Base-by-base conservation (phyloP, 441 rosid genomes). In the Erysimum pusillum region DNA sequence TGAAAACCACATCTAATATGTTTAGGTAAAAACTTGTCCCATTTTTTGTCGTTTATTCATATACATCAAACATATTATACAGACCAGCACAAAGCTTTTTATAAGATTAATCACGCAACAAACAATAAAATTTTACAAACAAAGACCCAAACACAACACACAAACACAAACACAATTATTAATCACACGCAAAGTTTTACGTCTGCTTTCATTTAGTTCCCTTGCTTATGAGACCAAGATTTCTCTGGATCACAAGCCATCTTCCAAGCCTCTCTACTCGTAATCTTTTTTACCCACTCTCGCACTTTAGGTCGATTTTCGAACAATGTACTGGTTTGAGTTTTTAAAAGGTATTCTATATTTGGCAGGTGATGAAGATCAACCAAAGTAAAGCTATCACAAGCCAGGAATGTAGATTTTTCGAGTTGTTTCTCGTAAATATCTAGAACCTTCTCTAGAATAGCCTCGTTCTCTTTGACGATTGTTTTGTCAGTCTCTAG, bases 361-460 rank as follows among this genome's bases (percentile, higher is more conserved):
- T 51, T 74, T 39, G 84, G 84, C 12, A 81, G 25, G 65, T 81
- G 84, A 58, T 73, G 79, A 36, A 81, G 75, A 70, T 81, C 81
- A n/a, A 32, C 83, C 51, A 74, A 31, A 22, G 76, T 74, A 69
- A 70, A 75, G 11, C 38, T 68, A 58, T 59, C 9, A 46, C 70
- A 56, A 22, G 83, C 83, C 77, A 82, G 64, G 67, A 49, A 79
- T 20, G 15, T 66, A 2, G 76, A 67, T n/a, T 69, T 46, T 20
- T 62, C 41, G 3, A 82, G 85, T 48, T 79, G 75, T 44, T 57
- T 52, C 48, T 82, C 83, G 69, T 82, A 79, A 17, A 79, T 41
- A 59, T 79, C 14, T 13, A 82, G 76, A 58, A 82, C 81, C 42
- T 76, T 79, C 14, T 41, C 79, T 42, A 82, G 63, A 5, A 0